These are phyloP conservation scores for Actinomortierella wolfii DNA, from an alignment of 371 early-diverging fungal species.

Conservation along the genomic window DNA sequence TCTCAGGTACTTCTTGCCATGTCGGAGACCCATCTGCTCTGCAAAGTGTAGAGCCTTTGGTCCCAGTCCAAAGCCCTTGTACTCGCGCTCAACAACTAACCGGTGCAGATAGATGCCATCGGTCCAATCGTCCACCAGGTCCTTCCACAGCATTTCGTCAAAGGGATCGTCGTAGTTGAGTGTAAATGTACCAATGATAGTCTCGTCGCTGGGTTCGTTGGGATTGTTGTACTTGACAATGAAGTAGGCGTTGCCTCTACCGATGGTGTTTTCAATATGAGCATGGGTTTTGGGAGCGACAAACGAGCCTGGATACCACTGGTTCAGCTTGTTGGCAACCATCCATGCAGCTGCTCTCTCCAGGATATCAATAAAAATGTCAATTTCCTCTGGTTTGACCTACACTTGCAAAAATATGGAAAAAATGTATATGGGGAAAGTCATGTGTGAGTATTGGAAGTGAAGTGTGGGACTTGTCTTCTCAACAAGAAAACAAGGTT, in stretches of 20 bases:
- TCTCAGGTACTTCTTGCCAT: slow-evolving; percentile 32
- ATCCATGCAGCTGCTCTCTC: slow-evolving; percentile 44
- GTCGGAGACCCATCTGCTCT: slow-evolving; percentile 28
- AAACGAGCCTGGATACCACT: slow-evolving; percentile 43
- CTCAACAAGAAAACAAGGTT: neutral
- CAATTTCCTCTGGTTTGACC: slow-evolving; percentile 27
- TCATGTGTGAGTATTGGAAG: neutral
- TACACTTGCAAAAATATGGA: neutral
- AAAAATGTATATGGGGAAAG: too few relatives aligned
- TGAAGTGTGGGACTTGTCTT: neutral
- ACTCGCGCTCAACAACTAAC: slow-evolving; percentile 42
- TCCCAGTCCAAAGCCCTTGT: slow-evolving; percentile 34
- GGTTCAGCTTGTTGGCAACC: slow-evolving; percentile 39
- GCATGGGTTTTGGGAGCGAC: slow-evolving; percentile 40
- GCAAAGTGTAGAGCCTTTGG: slow-evolving; percentile 38
- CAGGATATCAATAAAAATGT: slow-evolving; percentile 40
- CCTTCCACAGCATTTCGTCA: slow-evolving; percentile 46
- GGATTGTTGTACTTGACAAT: slow-evolving; percentile 18
- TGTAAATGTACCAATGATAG: slow-evolving; percentile 44
- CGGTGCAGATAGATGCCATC: slow-evolving; percentile 41
- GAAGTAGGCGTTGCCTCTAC: slow-evolving; percentile 35
- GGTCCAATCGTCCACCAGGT: slow-evolving; percentile 43
- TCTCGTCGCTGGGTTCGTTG: neutral
- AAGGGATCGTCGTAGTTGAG: slow-evolving; percentile 39
- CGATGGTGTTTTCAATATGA: slow-evolving; percentile 37